Percentiles rank a stretch among this genome's conserved stretches.
These are phyloP conservation scores for Durusdinium trenchii DNA, from an alignment of 73 alveolate genomes.

Conservation along the genomic window DNA sequence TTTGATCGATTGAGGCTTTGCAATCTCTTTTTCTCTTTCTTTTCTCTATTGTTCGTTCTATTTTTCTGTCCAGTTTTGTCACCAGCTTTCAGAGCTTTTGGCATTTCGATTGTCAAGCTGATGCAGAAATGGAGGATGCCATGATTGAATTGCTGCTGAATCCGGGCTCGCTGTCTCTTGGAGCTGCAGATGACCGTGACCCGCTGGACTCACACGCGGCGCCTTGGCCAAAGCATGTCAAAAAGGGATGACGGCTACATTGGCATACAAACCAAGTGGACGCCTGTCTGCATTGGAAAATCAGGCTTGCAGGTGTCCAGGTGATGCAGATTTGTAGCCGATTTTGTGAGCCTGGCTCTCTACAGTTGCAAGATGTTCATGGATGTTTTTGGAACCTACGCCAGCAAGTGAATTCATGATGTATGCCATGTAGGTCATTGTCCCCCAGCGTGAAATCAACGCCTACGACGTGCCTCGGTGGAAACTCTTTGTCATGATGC, in stretches of 20 bases:
- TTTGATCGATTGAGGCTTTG: neutral
- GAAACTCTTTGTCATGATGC: neutral
- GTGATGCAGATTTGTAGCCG: no score
- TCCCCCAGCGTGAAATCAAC: constrained; percentile 91
- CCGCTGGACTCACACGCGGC: constrained; percentile 88
- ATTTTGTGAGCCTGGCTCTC: no score
- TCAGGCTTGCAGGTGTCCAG: no score
- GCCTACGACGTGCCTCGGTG: constrained; percentile 71
- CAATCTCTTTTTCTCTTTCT: no score
- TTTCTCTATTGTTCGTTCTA: no score
- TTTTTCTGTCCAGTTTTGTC: no score
- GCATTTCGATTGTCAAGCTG: no score
- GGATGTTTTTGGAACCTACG: neutral
- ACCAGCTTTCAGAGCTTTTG: no score
- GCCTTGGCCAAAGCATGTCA: no score
- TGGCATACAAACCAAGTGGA: neutral
- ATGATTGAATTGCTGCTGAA: constrained; percentile 93
- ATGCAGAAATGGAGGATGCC: no score
- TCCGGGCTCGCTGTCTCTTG: constrained; percentile 34
- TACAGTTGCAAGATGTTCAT: neutral
- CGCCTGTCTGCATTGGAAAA: neutral
- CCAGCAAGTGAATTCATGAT: neutral
- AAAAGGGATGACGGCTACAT: no score
- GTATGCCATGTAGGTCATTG: constrained; percentile 23
- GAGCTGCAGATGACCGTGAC: constrained; percentile 53